These are phyloP conservation scores for Aspergillus amoenus DNA, from an alignment of 2,329 filamentous ascomycete species.

Conservation along the genomic window DNA sequence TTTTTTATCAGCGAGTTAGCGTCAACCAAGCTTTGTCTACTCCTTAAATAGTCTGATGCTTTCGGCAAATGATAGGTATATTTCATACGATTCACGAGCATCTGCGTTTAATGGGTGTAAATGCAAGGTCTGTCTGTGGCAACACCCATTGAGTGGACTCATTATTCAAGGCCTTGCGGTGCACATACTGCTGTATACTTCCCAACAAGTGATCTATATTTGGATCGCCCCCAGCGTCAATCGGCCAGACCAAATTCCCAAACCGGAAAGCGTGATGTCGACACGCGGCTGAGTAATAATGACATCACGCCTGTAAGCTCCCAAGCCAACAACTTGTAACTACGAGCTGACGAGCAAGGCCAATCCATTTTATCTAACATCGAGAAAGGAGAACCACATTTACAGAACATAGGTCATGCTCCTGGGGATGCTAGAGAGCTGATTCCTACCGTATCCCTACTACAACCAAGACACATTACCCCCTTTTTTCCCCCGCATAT, in stretches of 20 bases:
- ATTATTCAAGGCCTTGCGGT: not conserved
- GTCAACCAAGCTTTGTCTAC: not conserved
- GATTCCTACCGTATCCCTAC: not conserved
- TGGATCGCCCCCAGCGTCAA: not conserved
- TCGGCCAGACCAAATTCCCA: not conserved
- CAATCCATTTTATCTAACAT: not conserved
- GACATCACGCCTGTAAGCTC: not conserved
- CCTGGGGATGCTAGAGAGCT: not conserved
- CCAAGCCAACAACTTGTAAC: not conserved
- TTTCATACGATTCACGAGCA: not conserved
- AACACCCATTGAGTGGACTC: not conserved
- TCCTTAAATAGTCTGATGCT: not conserved
- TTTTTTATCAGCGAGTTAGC: not conserved
- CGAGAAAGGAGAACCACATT: not conserved
- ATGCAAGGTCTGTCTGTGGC: not conserved
- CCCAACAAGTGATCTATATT: not conserved
- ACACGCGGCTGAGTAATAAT: conserved; percentile 11
- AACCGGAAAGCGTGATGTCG: not conserved
- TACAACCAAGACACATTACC: not conserved
- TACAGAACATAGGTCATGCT: not conserved
- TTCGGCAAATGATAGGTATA: not conserved
- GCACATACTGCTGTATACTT: too few species aligned
- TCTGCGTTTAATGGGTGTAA: not conserved
- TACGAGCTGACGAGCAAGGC: not conserved
- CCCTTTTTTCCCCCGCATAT: not conserved